Evolutionary conservation across 2,329 filamentous ascomycete genomes (phyloP), one percentile per base, ranked within the genome.

Genomic region (Allantophomopsis cytisporea): DNA sequence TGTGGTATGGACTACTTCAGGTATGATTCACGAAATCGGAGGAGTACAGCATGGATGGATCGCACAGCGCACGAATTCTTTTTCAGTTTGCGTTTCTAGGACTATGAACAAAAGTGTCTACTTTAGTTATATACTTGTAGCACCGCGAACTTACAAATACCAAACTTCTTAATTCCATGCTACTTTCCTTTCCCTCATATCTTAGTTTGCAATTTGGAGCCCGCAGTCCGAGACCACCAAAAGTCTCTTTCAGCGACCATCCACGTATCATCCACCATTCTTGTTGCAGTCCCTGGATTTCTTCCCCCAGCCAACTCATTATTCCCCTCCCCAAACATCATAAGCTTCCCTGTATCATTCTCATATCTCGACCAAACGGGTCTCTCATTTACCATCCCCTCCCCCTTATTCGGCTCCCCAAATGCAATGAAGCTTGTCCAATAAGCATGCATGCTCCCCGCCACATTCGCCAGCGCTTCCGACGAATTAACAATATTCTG

Each of bases 311-410:
- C 60, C 50, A 46, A 54, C 57, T 80, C 73, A 46, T 76, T 64
- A 47, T 80, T 80, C 2, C 71, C 74, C 31, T 62, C 50, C 2
- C 74, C 76, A 54, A 80, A 80, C 3, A 79, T 61, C 49, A 74
- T 57, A 31, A 72, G 40, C 32, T 46, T 48, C 7, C 41, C 44
- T 5, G 35, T 43, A 6, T 41, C 42, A 5, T 17, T 35, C 17
- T 35, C 40, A 45, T 50, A 54, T 8, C 23, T 28, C 20, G 47
- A 43, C 54, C 54, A 50, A 4, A 40, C 34, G 15, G 44, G 39
- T 17, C 49, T 42, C 11, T 39, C 48, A 34, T 36, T 11, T 14
- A 17, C 44, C 37, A 35, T 39, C 8, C 53, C 48, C 8, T 31
- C 34, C 2, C 53, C 41, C 3, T 35, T 37, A 46, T 57, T 57